Base-by-base conservation (phyloP, 139 green algal genomes). In the Picochlorum sp. region DNA sequence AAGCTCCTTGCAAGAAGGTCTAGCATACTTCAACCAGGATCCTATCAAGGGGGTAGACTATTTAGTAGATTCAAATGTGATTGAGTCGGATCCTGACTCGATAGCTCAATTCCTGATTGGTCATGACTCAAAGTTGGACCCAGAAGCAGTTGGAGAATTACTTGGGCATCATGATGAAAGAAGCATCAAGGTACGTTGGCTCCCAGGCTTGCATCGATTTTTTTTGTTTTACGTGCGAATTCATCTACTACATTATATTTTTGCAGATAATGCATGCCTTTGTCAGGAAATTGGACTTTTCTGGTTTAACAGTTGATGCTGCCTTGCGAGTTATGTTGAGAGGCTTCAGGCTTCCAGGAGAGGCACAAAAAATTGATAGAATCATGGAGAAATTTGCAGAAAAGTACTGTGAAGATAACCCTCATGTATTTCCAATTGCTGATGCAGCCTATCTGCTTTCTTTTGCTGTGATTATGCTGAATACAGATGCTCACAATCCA, bases 321-420 rank as follows among this genome's bases (percentile, higher is more conserved):
- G 85, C 85, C 1, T 73, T 96, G 49, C 74, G 89, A 47, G 34
- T 54, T 28, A 69, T 95, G 37, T 82, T 96, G 64, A 41, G 45
- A 4, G 69, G 64, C 23, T 96, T 95, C 73, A 73, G 62, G 14
- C 68, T 91, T 45, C 94, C 94, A 10, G 94, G 94, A 4, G 94
- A 99, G 78, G 91, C 94, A 0, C 94, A 98, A 79, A 98, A 98
- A 86, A 99, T 99, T 64, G 94, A 99, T 74, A 77, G 94, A 4
- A 78, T 99, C 49, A 96, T 99, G 88, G 93, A 98, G 77, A 99
- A 99, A 82, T 98, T 98, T 81, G 94, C 94, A 6, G 78, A 79
- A 75, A 72, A 77, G 7, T 95, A 86, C 73, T 90, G 77, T 67
- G 28, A 57, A 9, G 77, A 86, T 70, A 94, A 94, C 69, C 78